Conservation (phyloP, 345 rosid species). For the Arabidopsis suecica region DNA sequence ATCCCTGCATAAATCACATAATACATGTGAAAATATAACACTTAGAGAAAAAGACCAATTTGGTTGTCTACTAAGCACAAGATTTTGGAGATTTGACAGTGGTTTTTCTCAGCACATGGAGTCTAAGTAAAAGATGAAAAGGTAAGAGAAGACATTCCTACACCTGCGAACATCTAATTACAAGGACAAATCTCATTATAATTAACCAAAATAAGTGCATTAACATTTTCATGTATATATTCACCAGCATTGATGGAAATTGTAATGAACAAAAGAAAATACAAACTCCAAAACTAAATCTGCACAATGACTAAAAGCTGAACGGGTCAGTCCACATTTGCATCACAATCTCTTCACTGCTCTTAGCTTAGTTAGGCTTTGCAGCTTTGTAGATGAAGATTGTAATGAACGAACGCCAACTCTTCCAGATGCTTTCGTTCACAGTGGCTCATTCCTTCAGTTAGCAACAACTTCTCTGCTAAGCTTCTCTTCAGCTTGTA, state of each 20-base stretch:
- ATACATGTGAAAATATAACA: conserved; percentile 33
- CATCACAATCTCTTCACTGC: conserved; percentile 24
- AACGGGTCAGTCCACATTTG: conserved; percentile 20
- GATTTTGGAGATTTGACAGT: conserved; percentile 26
- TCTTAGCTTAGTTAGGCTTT: conserved; percentile 24
- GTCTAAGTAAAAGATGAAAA: conserved; percentile 33
- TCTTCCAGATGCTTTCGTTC: conserved; percentile 48
- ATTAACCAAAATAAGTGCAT: conserved; percentile 49
- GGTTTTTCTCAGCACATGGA: conserved; percentile 34
- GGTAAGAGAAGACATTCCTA: conserved; percentile 46
- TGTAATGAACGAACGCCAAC: conserved; percentile 55
- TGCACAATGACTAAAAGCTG: not conserved
- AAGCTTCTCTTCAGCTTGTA: conserved; percentile 55
- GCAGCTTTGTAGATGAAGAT: conserved; percentile 52
- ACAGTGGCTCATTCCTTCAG: conserved; percentile 30
- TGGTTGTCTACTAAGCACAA: conserved; percentile 30
- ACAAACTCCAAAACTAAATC: conserved; percentile 26
- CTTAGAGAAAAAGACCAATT: conserved; percentile 27
- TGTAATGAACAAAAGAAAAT: not conserved
- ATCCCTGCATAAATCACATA: conserved; percentile 45
- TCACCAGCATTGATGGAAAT: not conserved
- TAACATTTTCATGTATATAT: conserved; percentile 37
- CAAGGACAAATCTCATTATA: conserved; percentile 53
- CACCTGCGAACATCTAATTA: conserved; percentile 57
- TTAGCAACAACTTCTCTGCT: conserved; percentile 54